phyloP scores from a whole-genome alignment of 805 yeast genomes.

The Martiniozyma abietophila region DNA sequence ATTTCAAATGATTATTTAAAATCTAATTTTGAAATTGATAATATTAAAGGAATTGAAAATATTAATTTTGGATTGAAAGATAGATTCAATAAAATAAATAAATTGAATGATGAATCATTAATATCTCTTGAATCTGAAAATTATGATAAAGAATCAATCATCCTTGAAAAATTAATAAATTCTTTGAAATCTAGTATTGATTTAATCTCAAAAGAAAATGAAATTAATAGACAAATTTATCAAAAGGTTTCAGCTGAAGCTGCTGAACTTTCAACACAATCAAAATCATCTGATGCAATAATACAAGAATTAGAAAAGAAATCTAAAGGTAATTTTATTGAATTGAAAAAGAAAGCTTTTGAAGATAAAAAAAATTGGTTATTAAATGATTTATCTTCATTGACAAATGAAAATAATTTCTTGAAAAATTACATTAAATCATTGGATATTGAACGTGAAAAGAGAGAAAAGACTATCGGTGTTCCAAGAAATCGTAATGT shows the following conservation, averaged over 20 bases:
- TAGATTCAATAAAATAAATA: conserved; percentile 7
- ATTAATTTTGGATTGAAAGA: conserved; percentile 9
- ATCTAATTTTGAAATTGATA: no score
- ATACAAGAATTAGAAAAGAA: conserved; percentile 22
- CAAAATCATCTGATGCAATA: conserved; percentile 19
- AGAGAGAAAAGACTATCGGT: conserved; percentile 12
- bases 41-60: conserved; percentile 9
- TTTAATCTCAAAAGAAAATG: conserved; percentile 19
- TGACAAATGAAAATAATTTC: conserved; percentile 18
- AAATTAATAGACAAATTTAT: conserved; percentile 30
- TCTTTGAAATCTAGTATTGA: conserved; percentile 8
- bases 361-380: conserved; percentile 2
- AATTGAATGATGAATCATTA: neutral
- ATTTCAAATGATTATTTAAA: conserved; percentile 8
- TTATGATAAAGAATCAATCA: conserved; percentile 10
- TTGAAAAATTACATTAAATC: conserved; percentile 18
- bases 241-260: conserved; percentile 39
- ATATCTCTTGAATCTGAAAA: neutral
- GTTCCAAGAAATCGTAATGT: conserved; percentile 14
- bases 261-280: conserved; percentile 30
- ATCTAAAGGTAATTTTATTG: conserved; percentile 28
- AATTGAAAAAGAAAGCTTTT: conserved; percentile 17
- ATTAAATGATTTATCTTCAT: conserved; percentile 11
- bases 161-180: conserved; percentile 10
- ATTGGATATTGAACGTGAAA: conserved; percentile 19